A percentile compares a stretch with the other conserved stretches of the same genome.
phyloP scores from a whole-genome alignment of 2,329 filamentous ascomycete genomes.

The Claviceps pazoutovae region DNA sequence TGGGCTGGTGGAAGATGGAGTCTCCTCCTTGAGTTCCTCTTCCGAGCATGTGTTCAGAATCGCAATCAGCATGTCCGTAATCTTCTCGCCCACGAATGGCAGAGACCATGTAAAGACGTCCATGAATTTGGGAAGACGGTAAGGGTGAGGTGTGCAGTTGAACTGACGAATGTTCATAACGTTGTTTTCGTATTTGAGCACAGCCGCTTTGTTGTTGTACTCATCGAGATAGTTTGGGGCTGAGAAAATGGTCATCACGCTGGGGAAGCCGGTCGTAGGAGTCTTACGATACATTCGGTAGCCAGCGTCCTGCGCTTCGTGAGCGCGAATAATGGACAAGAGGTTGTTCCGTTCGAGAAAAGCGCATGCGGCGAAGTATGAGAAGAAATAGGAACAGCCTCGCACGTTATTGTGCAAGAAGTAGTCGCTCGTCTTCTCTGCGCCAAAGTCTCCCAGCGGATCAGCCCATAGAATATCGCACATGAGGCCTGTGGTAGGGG shows the following conservation, averaged over 20 bases:
- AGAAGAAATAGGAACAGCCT: slow-evolving; percentile 98
- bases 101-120: slow-evolving; percentile 99
- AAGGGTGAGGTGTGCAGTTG: slow-evolving; percentile 97
- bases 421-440: slow-evolving; percentile 96
- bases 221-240: slow-evolving; percentile 97
- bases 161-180: slow-evolving; percentile 99
- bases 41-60: slow-evolving; percentile 99
- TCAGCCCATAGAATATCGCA: slow-evolving; percentile 99
- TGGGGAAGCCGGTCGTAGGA: slow-evolving; percentile 91
- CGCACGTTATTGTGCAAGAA: slow-evolving; percentile 97
- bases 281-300: slow-evolving; percentile 99
- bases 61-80: slow-evolving; percentile 97
- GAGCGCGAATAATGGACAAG: slow-evolving; percentile 88
- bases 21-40: slow-evolving; percentile 85
- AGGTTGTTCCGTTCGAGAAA: slow-evolving; percentile 99
- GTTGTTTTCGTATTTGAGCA: slow-evolving; percentile 98
- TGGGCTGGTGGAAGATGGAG: slow-evolving; percentile 39
- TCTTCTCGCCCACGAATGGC: slow-evolving; percentile 96
- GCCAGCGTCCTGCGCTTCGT: slow-evolving; percentile 95
- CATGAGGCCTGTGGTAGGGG: slow-evolving; percentile 94
- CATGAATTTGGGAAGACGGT: slow-evolving; percentile 99
- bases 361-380: slow-evolving; percentile 88
- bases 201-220: slow-evolving; percentile 99
- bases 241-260: slow-evolving; percentile 99
- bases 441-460: slow-evolving; percentile 92